Evolutionary conservation across 352 stramenopile genomes (phyloP), one percentile per base, ranked within the genome.

Genomic region (Phytophthora ramorum): DNA sequence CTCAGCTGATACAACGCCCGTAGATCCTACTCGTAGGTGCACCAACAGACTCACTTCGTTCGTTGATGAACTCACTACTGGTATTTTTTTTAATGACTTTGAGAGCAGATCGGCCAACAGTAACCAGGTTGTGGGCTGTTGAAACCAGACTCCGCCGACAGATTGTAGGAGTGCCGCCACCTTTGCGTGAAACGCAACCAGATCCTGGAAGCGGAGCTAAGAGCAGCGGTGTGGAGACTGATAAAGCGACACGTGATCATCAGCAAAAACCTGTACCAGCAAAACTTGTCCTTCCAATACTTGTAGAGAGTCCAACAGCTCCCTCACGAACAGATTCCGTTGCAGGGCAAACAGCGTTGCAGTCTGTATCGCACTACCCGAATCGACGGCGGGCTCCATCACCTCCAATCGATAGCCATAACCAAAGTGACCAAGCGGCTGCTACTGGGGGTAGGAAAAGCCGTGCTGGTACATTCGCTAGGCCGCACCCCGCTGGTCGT

Each of bases 121-220:
- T 77, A n/a, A 81, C 69, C 3, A 66, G 70, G 35, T 85, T 74
- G 4, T 91, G 82, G 82, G 82, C 82, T 41, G 79, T 89, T 4
- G 79, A 91, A 58, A 77, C 72, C 24, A 73, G 75, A 13, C 72
- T 91, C 8, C 71, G 76, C 19, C 72, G 65, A 32, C 79, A 82
- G 34, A 63, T 89, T 26, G 69, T 82, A 20, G 35, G 57, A 24
- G 66, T 89, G 4, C 82, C 79, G 41, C 13, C 65, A 26, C 82
- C 76, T 6, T 49, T 90, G 22, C 69, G 66, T n/a, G 76, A 62
- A 45, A 45, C 10, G 16, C 50, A 40, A 28, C 45, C 32, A 5
- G 12, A 52, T 48, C 9, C 26, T 34, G 38, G 14, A 28, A 55
- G 40, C 19, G 17, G 12, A 7, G 16, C 12, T 35, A 56, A 59